Conservation (phyloP, 768 basidiomycete species). For the Termitomyces sp. region DNA sequence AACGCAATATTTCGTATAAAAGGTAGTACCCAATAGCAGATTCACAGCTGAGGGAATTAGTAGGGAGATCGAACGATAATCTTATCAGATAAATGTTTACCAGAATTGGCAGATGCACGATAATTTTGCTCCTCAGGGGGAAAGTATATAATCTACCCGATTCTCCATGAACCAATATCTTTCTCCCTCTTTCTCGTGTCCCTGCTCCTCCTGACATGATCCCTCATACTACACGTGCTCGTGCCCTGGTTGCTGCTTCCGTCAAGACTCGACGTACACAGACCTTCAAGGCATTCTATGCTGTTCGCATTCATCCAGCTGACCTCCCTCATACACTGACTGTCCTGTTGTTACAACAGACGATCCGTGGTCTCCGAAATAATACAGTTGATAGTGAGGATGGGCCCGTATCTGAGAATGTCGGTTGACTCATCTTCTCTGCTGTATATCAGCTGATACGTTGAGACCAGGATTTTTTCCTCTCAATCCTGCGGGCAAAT, state of each 20-base stretch:
- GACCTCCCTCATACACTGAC: slow-evolving; percentile 7
- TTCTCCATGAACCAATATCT: slow-evolving; percentile 23
- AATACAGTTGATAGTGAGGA: slow-evolving; percentile 32
- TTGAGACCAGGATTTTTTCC: slow-evolving; percentile 78
- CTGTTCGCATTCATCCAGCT: slow-evolving; percentile 32
- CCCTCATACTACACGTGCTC: slow-evolving; percentile 26
- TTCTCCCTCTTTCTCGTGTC: slow-evolving; percentile 9
- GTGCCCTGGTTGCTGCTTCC: slow-evolving; percentile 25
- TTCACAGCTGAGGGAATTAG: slow-evolving; percentile 4
- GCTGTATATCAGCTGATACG: slow-evolving; percentile 8
- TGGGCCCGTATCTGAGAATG: slow-evolving; percentile 43
- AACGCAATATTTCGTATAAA: background rate
- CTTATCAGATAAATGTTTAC: slow-evolving; percentile 24
- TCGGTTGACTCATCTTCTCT: slow-evolving; percentile 21
- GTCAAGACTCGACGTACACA: slow-evolving; percentile 30
- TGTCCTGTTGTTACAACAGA: slow-evolving; percentile 24
- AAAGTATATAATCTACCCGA: slow-evolving; percentile 24
- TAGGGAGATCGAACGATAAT: slow-evolving; percentile 7
- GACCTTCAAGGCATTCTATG: slow-evolving; percentile 47
- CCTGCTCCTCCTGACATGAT: slow-evolving; percentile 25
- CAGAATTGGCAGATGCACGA: slow-evolving; percentile 7
- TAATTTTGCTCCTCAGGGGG: slow-evolving; percentile 14
- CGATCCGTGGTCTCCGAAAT: slow-evolving; percentile 32
- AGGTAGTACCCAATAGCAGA: slow-evolving; percentile 5
- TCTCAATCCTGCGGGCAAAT: slow-evolving; percentile 89